A percentile compares a stretch with the other conserved stretches of the same genome.
Conservation (phyloP, 306 rosid genomes). For the Canavalia ensiformis region DNA sequence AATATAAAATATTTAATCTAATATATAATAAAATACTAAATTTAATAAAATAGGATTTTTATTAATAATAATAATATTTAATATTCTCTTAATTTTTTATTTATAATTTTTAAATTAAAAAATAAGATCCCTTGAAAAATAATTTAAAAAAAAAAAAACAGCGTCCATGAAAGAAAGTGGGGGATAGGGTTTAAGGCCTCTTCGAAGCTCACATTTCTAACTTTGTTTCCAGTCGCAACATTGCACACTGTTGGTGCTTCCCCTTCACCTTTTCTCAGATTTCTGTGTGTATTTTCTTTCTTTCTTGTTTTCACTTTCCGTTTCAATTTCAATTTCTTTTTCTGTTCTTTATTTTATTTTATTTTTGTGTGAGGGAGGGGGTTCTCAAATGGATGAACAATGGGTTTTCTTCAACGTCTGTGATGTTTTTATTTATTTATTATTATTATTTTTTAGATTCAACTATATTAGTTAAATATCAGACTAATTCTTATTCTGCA, state of each 20-base stretch:
- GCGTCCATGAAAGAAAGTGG: too few species aligned
- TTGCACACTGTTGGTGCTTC: background rate
- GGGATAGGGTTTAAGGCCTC: too few species aligned
- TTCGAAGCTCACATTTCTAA: background rate
- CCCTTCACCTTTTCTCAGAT: background rate
- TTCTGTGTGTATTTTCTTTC: conserved; percentile 10
- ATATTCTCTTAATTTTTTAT: too few species aligned
- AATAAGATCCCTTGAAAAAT: too few species aligned
- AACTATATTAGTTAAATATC: background rate
- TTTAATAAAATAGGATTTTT: too few species aligned
- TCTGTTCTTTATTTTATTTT: background rate
- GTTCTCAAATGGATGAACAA: background rate
- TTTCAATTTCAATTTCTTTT: background rate
- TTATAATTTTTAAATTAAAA: too few species aligned
- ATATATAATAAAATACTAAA: too few species aligned
- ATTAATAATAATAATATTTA: too few species aligned
- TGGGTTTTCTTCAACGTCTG: background rate
- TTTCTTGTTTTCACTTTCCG: background rate
- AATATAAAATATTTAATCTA: too few species aligned
- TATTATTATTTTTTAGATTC: background rate
- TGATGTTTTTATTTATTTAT: background rate
- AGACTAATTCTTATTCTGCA: background rate
- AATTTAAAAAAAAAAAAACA: too few species aligned
- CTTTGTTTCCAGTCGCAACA: background rate
- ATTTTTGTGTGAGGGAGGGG: background rate